phyloP scores from a whole-genome alignment of 805 yeast genomes.

The Kazachstania kunashirensis region DNA sequence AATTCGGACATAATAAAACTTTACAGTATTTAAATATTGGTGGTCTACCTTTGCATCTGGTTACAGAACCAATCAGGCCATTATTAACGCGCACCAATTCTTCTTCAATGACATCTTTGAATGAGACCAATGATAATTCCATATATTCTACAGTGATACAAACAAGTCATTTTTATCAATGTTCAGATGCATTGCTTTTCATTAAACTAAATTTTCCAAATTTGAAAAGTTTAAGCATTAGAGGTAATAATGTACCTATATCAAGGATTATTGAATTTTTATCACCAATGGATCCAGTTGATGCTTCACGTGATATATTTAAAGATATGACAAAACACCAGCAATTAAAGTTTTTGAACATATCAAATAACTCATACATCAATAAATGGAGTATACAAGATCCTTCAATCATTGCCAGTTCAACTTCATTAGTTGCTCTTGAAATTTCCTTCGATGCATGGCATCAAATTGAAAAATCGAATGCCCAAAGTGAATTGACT shows the following conservation, averaged over 20 bases:
- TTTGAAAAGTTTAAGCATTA: constrained; percentile 30
- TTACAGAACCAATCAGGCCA: constrained; percentile 9
- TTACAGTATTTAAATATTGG: constrained; percentile 46
- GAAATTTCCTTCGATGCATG: constrained; percentile 53
- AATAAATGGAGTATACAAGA: constrained; percentile 52
- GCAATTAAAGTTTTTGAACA: constrained; percentile 48
- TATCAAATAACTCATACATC: constrained; percentile 52
- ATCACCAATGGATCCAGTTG: constrained; percentile 20
- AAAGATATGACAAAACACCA: constrained; percentile 17
- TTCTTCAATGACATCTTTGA: background rate
- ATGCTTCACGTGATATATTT: constrained; percentile 4
- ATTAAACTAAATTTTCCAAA: constrained; percentile 34
- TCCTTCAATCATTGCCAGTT: constrained; percentile 36
- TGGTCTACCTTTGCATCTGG: constrained; percentile 48
- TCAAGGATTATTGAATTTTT: constrained; percentile 29
- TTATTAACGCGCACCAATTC: constrained; percentile 1
- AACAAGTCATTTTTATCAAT: constrained; percentile 23
- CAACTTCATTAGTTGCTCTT: constrained; percentile 45
- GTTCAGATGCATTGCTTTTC: constrained; percentile 29
- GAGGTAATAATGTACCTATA: constrained; percentile 30
- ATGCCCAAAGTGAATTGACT: constrained; percentile 20
- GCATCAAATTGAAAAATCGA: constrained; percentile 27
- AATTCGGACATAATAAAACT: constrained; percentile 29
- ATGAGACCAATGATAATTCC: background rate
- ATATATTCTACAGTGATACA: constrained; percentile 9